These are phyloP conservation scores for Hypoxylon sp. DNA, from an alignment of 2,329 filamentous ascomycete species.

Conservation along the genomic window DNA sequence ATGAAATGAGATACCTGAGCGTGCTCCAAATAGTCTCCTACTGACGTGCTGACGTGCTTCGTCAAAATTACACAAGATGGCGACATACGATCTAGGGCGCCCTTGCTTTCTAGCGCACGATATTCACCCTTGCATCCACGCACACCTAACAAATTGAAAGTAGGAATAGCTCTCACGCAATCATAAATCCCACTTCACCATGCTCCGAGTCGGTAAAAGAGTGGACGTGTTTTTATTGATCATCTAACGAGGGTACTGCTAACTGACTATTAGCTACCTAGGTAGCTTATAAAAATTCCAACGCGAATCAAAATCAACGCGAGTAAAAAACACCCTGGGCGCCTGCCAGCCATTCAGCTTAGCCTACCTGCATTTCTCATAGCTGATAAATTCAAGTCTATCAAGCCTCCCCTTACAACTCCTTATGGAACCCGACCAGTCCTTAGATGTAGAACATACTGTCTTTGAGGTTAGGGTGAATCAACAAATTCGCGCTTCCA, in stretches of 20 bases:
- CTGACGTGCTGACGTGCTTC: background rate
- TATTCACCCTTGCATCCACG: background rate
- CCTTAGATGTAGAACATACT: slow-evolving; percentile 63
- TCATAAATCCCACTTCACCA: background rate
- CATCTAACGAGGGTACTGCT: slow-evolving; percentile 8
- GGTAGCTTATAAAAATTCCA: slow-evolving; percentile 1
- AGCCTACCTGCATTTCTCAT: background rate
- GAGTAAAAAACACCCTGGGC: too few species aligned
- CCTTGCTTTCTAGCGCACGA: background rate
- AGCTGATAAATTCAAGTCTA: background rate
- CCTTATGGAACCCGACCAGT: background rate
- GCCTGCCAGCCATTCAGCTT: background rate
- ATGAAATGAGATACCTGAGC: slow-evolving; percentile 22
- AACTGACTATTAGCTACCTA: background rate
- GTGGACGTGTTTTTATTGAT: background rate
- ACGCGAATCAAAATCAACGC: background rate
- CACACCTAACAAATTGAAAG: too few species aligned
- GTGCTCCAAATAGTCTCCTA: background rate
- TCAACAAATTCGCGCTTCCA: slow-evolving; percentile 28
- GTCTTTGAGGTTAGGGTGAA: slow-evolving; percentile 56
- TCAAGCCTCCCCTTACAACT: background rate
- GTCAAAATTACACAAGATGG: slow-evolving; percentile 9
- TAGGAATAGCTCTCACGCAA: too few species aligned
- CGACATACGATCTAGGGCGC: slow-evolving; percentile 5
- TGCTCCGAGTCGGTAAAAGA: background rate